Conservation (phyloP, 495 filamentous ascomycete genomes). For the Penicillium argentinense region DNA sequence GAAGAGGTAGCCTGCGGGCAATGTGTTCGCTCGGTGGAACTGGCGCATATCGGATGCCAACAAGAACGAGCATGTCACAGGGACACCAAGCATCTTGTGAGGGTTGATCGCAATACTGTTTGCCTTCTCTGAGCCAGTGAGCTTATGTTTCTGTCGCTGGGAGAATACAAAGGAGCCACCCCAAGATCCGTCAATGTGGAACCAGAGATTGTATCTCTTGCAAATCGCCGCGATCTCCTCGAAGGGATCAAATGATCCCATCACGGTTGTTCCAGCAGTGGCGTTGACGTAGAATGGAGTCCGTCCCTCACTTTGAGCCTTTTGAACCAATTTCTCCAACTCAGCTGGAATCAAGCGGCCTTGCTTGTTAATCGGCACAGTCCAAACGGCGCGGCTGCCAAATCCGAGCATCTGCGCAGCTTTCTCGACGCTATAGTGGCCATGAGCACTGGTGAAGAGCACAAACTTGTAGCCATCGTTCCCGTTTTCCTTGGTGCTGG, state of each 20-base stretch:
- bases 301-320: conserved; percentile 59
- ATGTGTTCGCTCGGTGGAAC: conserved; percentile 79
- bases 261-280: conserved; percentile 90
- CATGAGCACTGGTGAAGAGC: conserved; percentile 85
- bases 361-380: conserved; percentile 68
- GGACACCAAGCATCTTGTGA: conserved; percentile 95
- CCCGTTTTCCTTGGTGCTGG: conserved; percentile 69
- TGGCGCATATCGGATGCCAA: conserved; percentile 70
- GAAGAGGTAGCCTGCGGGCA: conserved; percentile 88
- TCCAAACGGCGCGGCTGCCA: conserved; percentile 68
- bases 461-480: conserved; percentile 65
- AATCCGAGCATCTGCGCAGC: conserved; percentile 84
- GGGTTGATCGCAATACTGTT: conserved; percentile 85
- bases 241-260: conserved; percentile 88
- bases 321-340: conserved; percentile 59
- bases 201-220: conserved; percentile 70
- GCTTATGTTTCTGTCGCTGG: conserved; percentile 56
- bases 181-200: conserved; percentile 91
- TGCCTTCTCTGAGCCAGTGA: conserved; percentile 69
- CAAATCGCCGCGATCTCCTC: conserved; percentile 69
- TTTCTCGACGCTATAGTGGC: conserved; percentile 95
- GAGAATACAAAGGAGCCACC: conserved; percentile 85
- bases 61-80: conserved; percentile 87
- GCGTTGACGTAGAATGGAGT: conserved; percentile 95
- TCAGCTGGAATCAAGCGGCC: conserved; percentile 71